phyloP scores from a whole-genome alignment of 495 filamentous ascomycete genomes.

The Lasiosphaeria hispida region DNA sequence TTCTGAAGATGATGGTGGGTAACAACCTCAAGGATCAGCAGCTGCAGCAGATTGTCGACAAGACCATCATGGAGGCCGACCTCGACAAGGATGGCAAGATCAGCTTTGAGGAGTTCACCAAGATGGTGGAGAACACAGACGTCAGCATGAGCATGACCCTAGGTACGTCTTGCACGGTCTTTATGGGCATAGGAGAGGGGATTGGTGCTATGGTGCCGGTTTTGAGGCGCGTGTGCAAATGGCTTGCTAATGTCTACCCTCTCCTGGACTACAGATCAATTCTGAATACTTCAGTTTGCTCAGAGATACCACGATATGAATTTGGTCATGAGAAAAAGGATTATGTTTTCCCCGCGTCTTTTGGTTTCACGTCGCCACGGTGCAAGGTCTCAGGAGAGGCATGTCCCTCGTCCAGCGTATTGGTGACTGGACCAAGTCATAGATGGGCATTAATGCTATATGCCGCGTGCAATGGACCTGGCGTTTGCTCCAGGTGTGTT shows the following conservation, averaged over 20 bases:
- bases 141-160: slow-evolving; percentile 98
- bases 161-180: slow-evolving; percentile 55
- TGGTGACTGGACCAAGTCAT: too few species aligned
- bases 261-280: slow-evolving; percentile 2
- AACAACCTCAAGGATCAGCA: slow-evolving; percentile 99
- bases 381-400: too few species aligned
- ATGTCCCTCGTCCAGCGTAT: too few species aligned
- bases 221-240: background rate
- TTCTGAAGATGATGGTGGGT: slow-evolving; percentile 99
- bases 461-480: too few species aligned
- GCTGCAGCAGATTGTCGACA: slow-evolving; percentile 97
- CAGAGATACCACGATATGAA: slow-evolving; percentile 5
- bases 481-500: too few species aligned
- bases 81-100: slow-evolving; percentile 95
- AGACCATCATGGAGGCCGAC: slow-evolving; percentile 99
- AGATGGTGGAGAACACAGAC: slow-evolving; percentile 98
- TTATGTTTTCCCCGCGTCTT: too few species aligned
- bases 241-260: too few species aligned
- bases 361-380: too few species aligned
- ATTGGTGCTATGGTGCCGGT: background rate
- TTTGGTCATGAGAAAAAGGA: background rate
- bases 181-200: background rate
- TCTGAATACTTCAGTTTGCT: background rate
- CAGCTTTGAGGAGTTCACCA: slow-evolving; percentile 97
- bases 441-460: too few species aligned